These are phyloP conservation scores for Straminergon stramineum DNA, from an alignment of 225 moss, liverwort and hornwort genomes.

Conservation along the genomic window DNA sequence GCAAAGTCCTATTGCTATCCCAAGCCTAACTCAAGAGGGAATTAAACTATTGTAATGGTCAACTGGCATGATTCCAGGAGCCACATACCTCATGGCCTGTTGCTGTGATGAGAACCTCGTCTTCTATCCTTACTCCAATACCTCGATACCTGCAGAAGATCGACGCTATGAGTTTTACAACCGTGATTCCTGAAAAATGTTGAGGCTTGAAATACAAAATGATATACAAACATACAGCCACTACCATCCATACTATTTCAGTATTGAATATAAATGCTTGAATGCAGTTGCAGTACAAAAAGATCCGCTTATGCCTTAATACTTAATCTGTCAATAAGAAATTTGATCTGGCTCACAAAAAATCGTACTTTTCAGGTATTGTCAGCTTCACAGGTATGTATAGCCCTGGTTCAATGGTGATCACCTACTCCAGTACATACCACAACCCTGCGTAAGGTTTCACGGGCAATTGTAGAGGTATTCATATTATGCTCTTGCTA, in stretches of 20 bases:
- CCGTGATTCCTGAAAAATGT: neutral
- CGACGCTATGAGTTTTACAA: neutral
- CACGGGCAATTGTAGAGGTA: neutral
- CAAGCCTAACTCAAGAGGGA: neutral
- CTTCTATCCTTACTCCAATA: slow-evolving; percentile 95
- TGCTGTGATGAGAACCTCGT: slow-evolving; percentile 84
- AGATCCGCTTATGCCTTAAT: neutral
- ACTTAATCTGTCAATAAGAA: neutral
- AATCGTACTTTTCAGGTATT: slow-evolving; percentile 66
- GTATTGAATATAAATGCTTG: neutral
- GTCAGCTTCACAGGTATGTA: slow-evolving; percentile 63
- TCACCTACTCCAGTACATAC: slow-evolving; percentile 48
- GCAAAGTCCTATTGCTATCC: neutral
- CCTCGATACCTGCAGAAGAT: slow-evolving; percentile 64
- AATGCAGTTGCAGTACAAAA: neutral
- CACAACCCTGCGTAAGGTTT: neutral
- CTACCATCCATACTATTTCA: neutral
- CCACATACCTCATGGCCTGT: slow-evolving; percentile 68
- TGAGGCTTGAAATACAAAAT: neutral
- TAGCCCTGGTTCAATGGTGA: slow-evolving; percentile 92
- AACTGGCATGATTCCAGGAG: neutral
- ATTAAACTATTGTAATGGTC: neutral
- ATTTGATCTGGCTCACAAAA: neutral
- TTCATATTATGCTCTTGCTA: neutral
- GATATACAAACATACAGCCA: neutral